These are phyloP conservation scores for Gossypium bickii DNA, from an alignment of 345 rosid species.

Conservation along the genomic window DNA sequence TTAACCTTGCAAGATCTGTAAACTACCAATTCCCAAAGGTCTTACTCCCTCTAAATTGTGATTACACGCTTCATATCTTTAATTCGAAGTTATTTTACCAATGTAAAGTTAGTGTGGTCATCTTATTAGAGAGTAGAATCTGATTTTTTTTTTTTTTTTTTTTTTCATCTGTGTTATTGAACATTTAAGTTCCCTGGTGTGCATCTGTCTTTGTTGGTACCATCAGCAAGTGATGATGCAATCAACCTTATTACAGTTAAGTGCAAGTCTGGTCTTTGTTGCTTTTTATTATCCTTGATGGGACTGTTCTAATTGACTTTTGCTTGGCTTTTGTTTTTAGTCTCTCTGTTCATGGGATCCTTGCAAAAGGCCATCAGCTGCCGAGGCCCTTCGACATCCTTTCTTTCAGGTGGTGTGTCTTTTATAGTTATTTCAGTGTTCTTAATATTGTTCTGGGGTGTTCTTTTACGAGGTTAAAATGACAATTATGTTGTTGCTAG, in stretches of 20 bases:
- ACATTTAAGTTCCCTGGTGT: slow-evolving; percentile 10
- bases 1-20: slow-evolving; percentile 66
- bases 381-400: slow-evolving; percentile 91
- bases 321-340: slow-evolving; percentile 24
- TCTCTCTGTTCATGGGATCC: slow-evolving; percentile 98
- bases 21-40: slow-evolving; percentile 87
- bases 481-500: not conserved
- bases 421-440: not conserved
- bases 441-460: not conserved
- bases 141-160: too few relatives aligned
- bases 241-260: slow-evolving; percentile 17
- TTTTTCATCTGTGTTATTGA: not conserved
- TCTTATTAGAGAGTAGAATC: not conserved
- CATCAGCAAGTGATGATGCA: slow-evolving; percentile 18
- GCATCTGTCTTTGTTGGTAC: slow-evolving; percentile 14
- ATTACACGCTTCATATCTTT: not conserved
- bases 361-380: slow-evolving; percentile 71
- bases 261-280: not conserved
- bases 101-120: not conserved
- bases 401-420: slow-evolving; percentile 69
- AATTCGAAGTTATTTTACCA: not conserved
- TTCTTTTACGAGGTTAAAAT: not conserved
- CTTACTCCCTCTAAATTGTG: not conserved
- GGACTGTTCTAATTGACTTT: not conserved
- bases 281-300: not conserved